Conservation (phyloP, 2,329 filamentous ascomycete genomes). For the Tolypocladium cylindrosporum region DNA sequence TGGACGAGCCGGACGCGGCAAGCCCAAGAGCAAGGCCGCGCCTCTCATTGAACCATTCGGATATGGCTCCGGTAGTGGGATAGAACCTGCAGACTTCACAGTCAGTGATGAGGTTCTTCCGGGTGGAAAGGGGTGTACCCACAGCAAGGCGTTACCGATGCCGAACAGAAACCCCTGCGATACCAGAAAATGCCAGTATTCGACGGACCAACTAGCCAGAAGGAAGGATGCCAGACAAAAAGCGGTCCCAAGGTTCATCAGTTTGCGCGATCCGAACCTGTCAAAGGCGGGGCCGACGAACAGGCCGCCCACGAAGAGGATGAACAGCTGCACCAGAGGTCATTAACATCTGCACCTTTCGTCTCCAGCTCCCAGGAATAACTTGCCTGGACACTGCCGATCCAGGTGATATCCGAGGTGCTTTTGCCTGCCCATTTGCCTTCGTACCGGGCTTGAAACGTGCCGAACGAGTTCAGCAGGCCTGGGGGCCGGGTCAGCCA, state of each 20-base stretch:
- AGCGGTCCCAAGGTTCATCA: constrained; percentile 24
- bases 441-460: constrained; percentile 43
- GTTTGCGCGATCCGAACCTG: constrained; percentile 22
- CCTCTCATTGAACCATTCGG: constrained; percentile 19
- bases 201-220: constrained; percentile 16
- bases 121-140: neutral
- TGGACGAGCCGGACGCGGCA: constrained; percentile 18
- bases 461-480: constrained; percentile 36
- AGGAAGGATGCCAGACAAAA: constrained; percentile 27
- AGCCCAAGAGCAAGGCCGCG: constrained; percentile 20
- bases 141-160: constrained; percentile 26
- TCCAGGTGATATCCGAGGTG: constrained; percentile 28
- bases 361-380: neutral
- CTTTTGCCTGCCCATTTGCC: constrained; percentile 18
- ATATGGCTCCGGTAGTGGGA: constrained; percentile 18
- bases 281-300: constrained; percentile 29
- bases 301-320: constrained; percentile 28
- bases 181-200: constrained; percentile 27
- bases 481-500: constrained; percentile 6
- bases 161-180: constrained; percentile 31
- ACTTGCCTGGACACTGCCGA: constrained; percentile 22
- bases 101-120: neutral
- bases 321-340: constrained; percentile 17
- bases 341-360: no score
- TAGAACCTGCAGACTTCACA: constrained; percentile 12